Base-by-base conservation (phyloP, 345 rosid genomes). In the Iberis pinnata region DNA sequence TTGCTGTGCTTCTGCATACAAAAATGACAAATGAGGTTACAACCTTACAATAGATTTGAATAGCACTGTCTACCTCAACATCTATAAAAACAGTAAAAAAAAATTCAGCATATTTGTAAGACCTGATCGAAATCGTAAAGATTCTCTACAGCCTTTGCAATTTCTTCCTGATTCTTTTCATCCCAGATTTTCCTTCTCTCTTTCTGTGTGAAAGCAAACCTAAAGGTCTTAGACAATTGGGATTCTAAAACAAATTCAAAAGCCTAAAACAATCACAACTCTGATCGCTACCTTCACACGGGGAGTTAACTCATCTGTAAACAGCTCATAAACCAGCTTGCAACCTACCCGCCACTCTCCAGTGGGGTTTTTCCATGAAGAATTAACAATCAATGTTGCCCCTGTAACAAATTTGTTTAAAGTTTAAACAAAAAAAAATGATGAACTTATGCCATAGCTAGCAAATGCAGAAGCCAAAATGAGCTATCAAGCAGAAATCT, bases 301-400 rank as follows among this genome's bases (percentile, higher is more conserved):
- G 48, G 95, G 77, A 46, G 80, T 85, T 67, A 88, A 72, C 12
- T 69, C 70, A 41, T 62, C 59, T 0, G 95, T 83, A 70, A 88
- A 83, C 49, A 92, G 81, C 68, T 83, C 80, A 35, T 80, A 85
- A 31, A 85, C 74, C 82, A 92, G 64, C 77, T 92, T 92, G 70
- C 56, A 80, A 53, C 98, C 98, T 43, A 88, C 89, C 51, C 76
- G 98, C 97, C 97, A 92, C 51, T 83, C 84, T 54, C 88, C 95
- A 47, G 90, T 75, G 19, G 95, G 98, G 47, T 92, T 88, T 76
- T 85, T 74, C 97, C 98, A 88, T 6, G 81, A 78, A 44, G 95
- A 66, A 74, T 88, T 88, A 64, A 92, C 76, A 69, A 69, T 47
- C 78, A 92, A 68, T 46, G 80, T 56, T 45, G 68, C 76, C 50